Conservation (phyloP, 805 yeast species). For the Suhomyces pyralidae region DNA sequence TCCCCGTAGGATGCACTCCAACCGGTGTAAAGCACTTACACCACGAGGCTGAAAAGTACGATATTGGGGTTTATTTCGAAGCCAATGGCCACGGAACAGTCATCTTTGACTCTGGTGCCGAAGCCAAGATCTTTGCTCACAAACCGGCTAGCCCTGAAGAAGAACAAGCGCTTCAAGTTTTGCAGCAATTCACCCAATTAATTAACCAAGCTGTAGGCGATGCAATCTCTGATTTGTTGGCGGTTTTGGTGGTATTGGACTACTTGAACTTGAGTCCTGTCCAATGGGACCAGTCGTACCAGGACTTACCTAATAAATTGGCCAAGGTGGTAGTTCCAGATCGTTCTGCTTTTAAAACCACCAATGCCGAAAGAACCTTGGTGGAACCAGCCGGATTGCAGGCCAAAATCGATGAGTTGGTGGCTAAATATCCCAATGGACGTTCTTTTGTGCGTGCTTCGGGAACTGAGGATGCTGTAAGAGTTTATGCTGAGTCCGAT, state of each 20-base stretch:
- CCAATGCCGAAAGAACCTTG: constrained; percentile 85
- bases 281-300: constrained; percentile 74
- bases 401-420: constrained; percentile 61
- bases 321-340: constrained; percentile 82
- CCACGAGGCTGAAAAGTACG: constrained; percentile 82
- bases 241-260: constrained; percentile 63
- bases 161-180: constrained; percentile 47
- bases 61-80: constrained; percentile 92
- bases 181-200: constrained; percentile 61
- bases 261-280: constrained; percentile 56
- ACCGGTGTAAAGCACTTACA: constrained; percentile 97
- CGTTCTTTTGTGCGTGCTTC: constrained; percentile 95
- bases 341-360: constrained; percentile 73
- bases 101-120: constrained; percentile 58
- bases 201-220: constrained; percentile 99
- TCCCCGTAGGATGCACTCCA: constrained; percentile 85
- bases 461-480: constrained; percentile 96
- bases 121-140: constrained; percentile 32
- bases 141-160: constrained; percentile 42
- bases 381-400: constrained; percentile 79
- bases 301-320: constrained; percentile 83
- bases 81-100: constrained; percentile 99
- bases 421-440: constrained; percentile 54
- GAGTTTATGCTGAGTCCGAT: constrained; percentile 89
- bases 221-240: constrained; percentile 87